Base-by-base conservation (phyloP, 1,284 basidiomycete species). In the Apiotrichum veenhuisii region DNA sequence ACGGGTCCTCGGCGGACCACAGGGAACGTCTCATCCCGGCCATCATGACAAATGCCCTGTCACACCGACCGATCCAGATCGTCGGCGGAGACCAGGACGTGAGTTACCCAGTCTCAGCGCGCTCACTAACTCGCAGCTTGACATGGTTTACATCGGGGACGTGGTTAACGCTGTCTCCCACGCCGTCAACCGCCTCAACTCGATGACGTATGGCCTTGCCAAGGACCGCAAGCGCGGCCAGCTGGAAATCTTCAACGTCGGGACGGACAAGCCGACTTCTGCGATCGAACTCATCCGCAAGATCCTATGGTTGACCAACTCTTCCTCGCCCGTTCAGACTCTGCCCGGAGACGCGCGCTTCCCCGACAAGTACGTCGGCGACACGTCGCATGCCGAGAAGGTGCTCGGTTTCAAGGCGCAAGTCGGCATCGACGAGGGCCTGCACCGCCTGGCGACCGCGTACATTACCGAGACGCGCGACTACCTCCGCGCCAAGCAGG, bases 41-140 rank as follows among this genome's bases (percentile, higher is more conserved):
- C 10, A 63, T 71, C 40, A 57, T 68, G 38, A 61, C 54, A 5
- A 65, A 67, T 22, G 69, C 68, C 2, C 44, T 72, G 11, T 51
- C 68, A 1, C 64, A 71, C 51, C 64, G 64, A 26, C 54, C 64
- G 0, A 65, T 72, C 36, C 70, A 72, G 56, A 67, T 70, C n/a
- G 63, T 67, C 17, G 69, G 65, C 12, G 68, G 70, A 5, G 59
- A 68, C 37, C 69, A 70, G 48, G 57, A 68, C 26, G 65, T 69
- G 52, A 44, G 55, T 50, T 25, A 50, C 50, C 26, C 50, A 57
- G 8, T 57, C 55, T n/a, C 58, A 54, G 22, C 49, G 20, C 38
- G 37, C 12, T 9, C n/a, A 38, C 36, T 30, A 23, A 58, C 26
- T 5, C 10, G 8, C 48, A 61, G 58, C 50, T 62, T 38, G 54